Base-by-base conservation (phyloP, 208 protist species). In the Leishmania braziliensis region DNA sequence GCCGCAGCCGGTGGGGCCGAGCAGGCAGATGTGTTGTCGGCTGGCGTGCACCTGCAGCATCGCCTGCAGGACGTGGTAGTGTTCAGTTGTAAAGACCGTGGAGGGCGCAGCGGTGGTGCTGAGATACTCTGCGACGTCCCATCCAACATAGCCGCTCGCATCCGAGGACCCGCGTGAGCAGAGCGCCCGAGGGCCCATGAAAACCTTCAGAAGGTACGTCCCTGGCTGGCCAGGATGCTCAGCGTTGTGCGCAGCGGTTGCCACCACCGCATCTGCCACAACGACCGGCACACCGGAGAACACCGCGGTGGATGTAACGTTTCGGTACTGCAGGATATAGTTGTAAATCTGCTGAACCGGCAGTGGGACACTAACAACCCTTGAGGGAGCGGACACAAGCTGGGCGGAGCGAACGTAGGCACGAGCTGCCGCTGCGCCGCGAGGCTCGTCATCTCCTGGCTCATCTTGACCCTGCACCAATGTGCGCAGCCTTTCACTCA, bases 1-100 rank as follows among this genome's bases (percentile, higher is more conserved):
- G 60, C 98, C 98, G 75, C 89, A 91, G 58, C 98, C 98, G 43
- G 93, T 93, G 5, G 88, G 83, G 16, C 98, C 98, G 26, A 98
- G 74, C 8, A 99, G 78, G 79, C 92, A 91, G 53, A 97, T 88
- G 86, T 98, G 95, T 75, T 88, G 86, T 33, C 94, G 85, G 20
- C 86, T 85, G 71, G 89, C 88, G 85, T 95, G 92, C 23, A 91
- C 70, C 71, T 95, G 92, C 48, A 95, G 85, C 92, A 95, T 94
- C 60, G 88, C 85, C 83, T 95, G 92, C 77, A 95, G 68, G 12
- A 93, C 80, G 83, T 94, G 87, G 78, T 88, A 87, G 75, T 93
- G 92, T 72, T 84, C 90, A 36, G 90, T 83, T 9, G 92, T 95
- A 60, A 94, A 86, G 56, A 93, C 83, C 51, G 78, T 88, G 46